Conservation (phyloP, 2,329 filamentous ascomycete species). For the Escovopsis weberi region DNA sequence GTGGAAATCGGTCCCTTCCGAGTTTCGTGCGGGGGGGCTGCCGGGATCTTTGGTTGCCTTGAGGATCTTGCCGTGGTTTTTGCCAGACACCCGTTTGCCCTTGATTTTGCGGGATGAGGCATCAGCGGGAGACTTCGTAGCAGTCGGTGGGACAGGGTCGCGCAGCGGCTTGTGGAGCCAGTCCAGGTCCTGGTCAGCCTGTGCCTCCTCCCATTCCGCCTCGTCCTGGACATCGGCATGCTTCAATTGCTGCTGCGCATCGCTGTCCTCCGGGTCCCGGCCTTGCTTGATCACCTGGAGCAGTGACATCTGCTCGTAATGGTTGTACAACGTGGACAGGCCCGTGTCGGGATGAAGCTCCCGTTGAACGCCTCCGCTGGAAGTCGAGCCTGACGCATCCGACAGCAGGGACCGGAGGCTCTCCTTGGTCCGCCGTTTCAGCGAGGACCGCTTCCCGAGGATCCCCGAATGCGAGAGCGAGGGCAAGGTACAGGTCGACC, state of each 20-base stretch:
- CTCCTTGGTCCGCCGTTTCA: conserved; percentile 23
- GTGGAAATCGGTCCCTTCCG: conserved; percentile 36
- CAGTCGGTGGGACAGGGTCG: conserved; percentile 8
- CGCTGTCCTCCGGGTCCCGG: conserved; percentile 3
- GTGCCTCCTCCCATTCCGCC: conserved; percentile 1
- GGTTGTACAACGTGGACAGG: conserved; percentile 38
- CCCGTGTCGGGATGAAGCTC: conserved; percentile 13
- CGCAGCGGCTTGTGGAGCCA: conserved; percentile 4
- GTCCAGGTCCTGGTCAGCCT: conserved; percentile 4
- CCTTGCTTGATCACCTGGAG: conserved; percentile 23
- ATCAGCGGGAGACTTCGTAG: conserved; percentile 2
- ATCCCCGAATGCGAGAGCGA: conserved; percentile 16
- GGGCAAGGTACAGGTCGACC: conserved; percentile 30
- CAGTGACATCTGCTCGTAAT: conserved; percentile 43
- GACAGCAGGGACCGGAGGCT: conserved; percentile 14
- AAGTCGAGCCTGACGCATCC: conserved; percentile 11
- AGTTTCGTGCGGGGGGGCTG: conserved; percentile 16
- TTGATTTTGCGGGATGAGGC: conserved; percentile 20
- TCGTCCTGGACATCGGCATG: conserved; percentile 1
- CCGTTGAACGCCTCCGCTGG: conserved; percentile 13
- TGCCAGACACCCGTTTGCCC: conserved; percentile 38
- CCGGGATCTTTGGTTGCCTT: conserved; percentile 35
- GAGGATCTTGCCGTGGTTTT: conserved; percentile 37
- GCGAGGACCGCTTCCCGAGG: conserved; percentile 15
- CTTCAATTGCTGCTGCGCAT: background rate